These are phyloP conservation scores for Monilinia fructigena DNA, from an alignment of 2,329 filamentous ascomycete species.

Conservation along the genomic window DNA sequence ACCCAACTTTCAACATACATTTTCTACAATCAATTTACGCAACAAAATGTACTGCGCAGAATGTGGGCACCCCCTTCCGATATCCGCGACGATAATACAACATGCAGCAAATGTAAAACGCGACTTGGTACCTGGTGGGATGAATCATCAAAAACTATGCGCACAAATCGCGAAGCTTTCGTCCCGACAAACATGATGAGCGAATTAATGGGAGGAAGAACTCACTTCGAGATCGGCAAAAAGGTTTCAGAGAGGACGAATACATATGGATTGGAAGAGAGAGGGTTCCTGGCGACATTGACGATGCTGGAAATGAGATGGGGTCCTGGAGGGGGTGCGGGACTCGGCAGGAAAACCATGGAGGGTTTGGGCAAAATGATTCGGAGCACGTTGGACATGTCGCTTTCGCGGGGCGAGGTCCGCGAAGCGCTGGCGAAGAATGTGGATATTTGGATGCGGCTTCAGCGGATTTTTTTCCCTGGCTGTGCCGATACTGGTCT, in stretches of 20 bases:
- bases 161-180: slow-evolving; percentile 38
- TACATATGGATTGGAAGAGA: slow-evolving; percentile 58
- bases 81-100: slow-evolving; percentile 33
- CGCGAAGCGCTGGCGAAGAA: slow-evolving; percentile 61
- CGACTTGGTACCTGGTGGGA: slow-evolving; percentile 39
- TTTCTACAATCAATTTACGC: not conserved
- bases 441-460: slow-evolving; percentile 64
- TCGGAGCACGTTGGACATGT: slow-evolving; percentile 61
- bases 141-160: slow-evolving; percentile 36
- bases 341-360: slow-evolving; percentile 56
- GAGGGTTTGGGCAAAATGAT: slow-evolving; percentile 57
- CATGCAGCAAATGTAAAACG: slow-evolving; percentile 39
- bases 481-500: slow-evolving; percentile 59
- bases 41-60: slow-evolving; percentile 36
- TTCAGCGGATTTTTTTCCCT: slow-evolving; percentile 62
- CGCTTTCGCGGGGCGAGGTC: slow-evolving; percentile 57
- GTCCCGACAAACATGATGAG: slow-evolving; percentile 22
- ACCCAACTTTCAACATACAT: not conserved
- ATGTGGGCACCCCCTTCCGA: slow-evolving; percentile 36
- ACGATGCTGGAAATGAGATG: slow-evolving; percentile 52
- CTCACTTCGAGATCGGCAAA: slow-evolving; percentile 21
- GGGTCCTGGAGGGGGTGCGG: slow-evolving; percentile 56
- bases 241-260: slow-evolving; percentile 34
- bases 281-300: slow-evolving; percentile 59
- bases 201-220: slow-evolving; percentile 20